Base-by-base conservation (phyloP, 768 basidiomycete genomes). In the Amanita pseudoporphyria region DNA sequence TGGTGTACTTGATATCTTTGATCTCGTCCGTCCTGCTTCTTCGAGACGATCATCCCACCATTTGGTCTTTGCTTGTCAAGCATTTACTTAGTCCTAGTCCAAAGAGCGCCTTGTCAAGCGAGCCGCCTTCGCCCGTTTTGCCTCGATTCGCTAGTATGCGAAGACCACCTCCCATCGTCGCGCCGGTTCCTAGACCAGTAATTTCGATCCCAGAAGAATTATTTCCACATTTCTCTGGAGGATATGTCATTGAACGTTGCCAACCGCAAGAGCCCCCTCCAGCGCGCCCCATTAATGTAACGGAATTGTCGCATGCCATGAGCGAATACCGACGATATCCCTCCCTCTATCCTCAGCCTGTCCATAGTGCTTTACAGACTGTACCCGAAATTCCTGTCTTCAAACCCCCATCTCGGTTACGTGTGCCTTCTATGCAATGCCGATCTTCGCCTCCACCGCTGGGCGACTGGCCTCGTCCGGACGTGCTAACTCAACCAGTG, bases 41-140 rank as follows among this genome's bases (percentile, higher is more conserved):
- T 53, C 58, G 69, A 39, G 65, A 62, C 45, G 66, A 71, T 10
- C 75, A 79, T 55, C 61, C 69, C 18, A 60, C 61, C 4, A 65
- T 85, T 30, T 84, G 82, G 80, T 60, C 67, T 21, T 66, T 69
- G 36, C 65, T 66, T 51, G 70, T 80, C 22, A 72, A 72, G 44
- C 62, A 67, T 66, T 74, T 67, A 56, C 72, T 55, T 56, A 64
- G 65, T 64, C 53, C 56, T 47, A 56, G 43, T 44, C 60, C 46
- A 57, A 55, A 57, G n/a, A 47, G 58, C 38, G 52, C 52, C 31
- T 60, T 72, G 24, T 57, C 63, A 46, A 70, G 64, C 44, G 55
- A 58, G 6, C 71, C 72, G 2, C 54, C 63, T 5, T 67, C 63
- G 24, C 64, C 58, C 37, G 52, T 63, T 16, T 56, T 63, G 9